These are phyloP conservation scores for Ophiorrhiza pumila DNA, from an alignment of 257 asterid species.

Conservation along the genomic window DNA sequence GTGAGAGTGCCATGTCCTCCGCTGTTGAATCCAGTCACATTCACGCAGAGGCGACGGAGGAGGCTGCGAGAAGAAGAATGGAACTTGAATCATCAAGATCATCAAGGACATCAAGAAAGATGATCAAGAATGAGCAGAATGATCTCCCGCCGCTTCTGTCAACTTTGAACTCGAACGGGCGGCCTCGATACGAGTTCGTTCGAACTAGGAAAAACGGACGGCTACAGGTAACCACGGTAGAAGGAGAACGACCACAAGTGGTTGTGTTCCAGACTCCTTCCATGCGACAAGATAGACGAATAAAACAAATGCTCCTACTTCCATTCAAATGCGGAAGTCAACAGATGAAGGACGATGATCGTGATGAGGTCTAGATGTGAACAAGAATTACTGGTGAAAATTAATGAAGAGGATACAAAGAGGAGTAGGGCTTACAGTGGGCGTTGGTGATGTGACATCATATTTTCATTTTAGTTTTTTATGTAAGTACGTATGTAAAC, in stretches of 20 bases:
- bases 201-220: constrained; percentile 14
- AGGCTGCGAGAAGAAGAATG: not conserved
- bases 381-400: too few relatives aligned
- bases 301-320: too few relatives aligned
- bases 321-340: too few relatives aligned
- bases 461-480: too few relatives aligned
- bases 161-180: constrained; percentile 16
- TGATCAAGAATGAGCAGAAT: not conserved
- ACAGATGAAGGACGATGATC: too few relatives aligned
- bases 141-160: constrained; percentile 21
- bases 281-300: not conserved
- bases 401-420: too few relatives aligned
- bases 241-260: constrained; percentile 4
- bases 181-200: constrained; percentile 6
- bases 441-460: too few relatives aligned
- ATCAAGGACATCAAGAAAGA: not conserved
- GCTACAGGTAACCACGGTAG: constrained; percentile 9
- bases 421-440: too few relatives aligned
- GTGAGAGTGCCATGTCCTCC: not conserved
- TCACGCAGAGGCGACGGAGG: not conserved
- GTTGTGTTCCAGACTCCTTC: not conserved
- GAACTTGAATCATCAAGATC: not conserved
- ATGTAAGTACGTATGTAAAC: too few relatives aligned
- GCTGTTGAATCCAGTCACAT: too few relatives aligned
- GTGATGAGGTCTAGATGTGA: too few relatives aligned